phyloP scores from a whole-genome alignment of 371 early-diverging fungal species.

The Syncephalastrum racemosum region DNA sequence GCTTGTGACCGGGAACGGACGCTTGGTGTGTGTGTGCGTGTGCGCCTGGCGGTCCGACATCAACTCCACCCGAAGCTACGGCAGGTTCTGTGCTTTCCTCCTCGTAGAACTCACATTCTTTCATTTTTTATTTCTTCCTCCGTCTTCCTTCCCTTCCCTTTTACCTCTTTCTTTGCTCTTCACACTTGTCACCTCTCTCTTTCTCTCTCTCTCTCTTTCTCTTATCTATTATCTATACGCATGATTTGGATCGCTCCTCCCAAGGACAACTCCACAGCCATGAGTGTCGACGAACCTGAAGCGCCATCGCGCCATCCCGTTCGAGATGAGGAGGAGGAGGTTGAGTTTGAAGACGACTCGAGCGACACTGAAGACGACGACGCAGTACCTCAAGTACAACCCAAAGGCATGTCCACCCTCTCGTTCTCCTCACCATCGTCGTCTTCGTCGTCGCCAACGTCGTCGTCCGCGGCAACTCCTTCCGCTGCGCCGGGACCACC shows the following conservation, averaged over 20 bases:
- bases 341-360: slow-evolving; percentile 8
- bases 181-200: neutral
- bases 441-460: too few species aligned
- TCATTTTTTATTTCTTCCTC: slow-evolving; percentile 7
- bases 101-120: too few species aligned
- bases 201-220: neutral
- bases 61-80: too few species aligned
- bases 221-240: neutral
- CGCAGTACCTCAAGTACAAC: too few species aligned
- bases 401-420: too few species aligned
- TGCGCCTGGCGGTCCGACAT: too few species aligned
- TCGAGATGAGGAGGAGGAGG: slow-evolving; percentile 8
- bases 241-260: slow-evolving; percentile 2
- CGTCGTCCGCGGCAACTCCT: neutral
- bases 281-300: too few species aligned
- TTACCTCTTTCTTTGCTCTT: neutral
- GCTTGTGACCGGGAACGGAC: too few species aligned
- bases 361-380: slow-evolving; percentile 1
- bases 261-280: neutral
- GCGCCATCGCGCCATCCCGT: neutral
- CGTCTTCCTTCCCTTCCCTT: slow-evolving; percentile 6
- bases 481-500: slow-evolving; percentile 7
- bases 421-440: too few species aligned
- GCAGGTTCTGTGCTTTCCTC: too few species aligned
- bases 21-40: too few species aligned